Evolutionary conservation across 257 asterid genomes (phyloP), one percentile per base, ranked within the genome.

Genomic region (Leonotis leonurus): DNA sequence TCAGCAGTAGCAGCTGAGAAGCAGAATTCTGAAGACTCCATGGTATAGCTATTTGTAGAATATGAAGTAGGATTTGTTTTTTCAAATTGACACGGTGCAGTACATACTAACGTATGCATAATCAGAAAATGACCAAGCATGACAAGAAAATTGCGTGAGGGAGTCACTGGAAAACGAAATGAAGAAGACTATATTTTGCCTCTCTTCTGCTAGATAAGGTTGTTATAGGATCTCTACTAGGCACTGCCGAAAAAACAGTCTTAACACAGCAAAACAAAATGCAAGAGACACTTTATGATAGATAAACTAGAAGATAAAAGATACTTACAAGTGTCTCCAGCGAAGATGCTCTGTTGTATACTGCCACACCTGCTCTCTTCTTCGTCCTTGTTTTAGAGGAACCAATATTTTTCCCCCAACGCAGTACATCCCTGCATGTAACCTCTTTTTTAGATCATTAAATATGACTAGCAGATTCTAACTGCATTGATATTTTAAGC

Each of bases 321-420:
- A 70, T 70, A 74, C 84, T 81, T 51, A 89, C 99, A 30, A 92
- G 93, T 56, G 99, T 86, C 78, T 92, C 99, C 43, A 92, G 78
- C 40, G 97, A 92, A 53, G 99, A 89, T 50, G 99, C 99, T 69
- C 95, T 80, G 70, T 86, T 92, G 79, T 92, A 92, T 68, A 89
- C 95, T 72, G 99, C 99, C 41, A 78, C 81, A 41, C 99, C 99
- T 46, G 97, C 99, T 64, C 97, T 95, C 76, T 80, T 92, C 75
- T 81, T 92, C 3, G 97, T 81, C 82, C 72, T 83, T 32, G 97
- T 89, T 79, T 83, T 92, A 14, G 97, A 78, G 57, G 99, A 89
- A 65, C 85, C 90, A 49, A 83, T 83, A 70, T 92, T 92, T 73
- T 87, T 92, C 14, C 99, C 99, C 95, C 96, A 89, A 18, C 99